A percentile compares a stretch with the other conserved stretches of the same genome.
Evolutionary conservation across 108 stramenopile species (phyloP).

Genomic region (Phaeodactylum tricornutum): DNA sequence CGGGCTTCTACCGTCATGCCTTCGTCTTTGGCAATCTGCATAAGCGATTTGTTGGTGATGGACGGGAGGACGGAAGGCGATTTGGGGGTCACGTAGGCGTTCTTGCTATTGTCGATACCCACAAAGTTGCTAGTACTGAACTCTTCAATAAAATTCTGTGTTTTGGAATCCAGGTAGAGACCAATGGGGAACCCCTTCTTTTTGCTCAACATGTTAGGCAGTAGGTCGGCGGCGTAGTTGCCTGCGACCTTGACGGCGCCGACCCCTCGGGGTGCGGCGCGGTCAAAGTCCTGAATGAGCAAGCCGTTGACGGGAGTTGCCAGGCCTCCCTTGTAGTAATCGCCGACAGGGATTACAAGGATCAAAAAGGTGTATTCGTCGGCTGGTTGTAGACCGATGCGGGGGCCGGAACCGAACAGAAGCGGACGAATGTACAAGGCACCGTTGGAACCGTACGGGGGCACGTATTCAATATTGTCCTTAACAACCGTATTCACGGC

Average conservation of each 20-base stretch:
- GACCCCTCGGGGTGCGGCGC: conserved; percentile 95
- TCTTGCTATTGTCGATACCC: conserved; percentile 74
- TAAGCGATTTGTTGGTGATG: conserved; percentile 96
- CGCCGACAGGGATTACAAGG: conserved; percentile 92
- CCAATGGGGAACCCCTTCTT: conserved; percentile 95
- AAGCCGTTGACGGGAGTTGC: conserved; percentile 80
- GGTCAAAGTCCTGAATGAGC: conserved; percentile 91
- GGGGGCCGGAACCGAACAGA: conserved; percentile 89
- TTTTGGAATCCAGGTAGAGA: conserved; percentile 92
- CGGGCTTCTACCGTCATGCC: conserved; percentile 86
- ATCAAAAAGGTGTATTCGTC: conserved; percentile 95
- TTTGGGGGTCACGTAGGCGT: conserved; percentile 85
- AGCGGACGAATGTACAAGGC: conserved; percentile 95
- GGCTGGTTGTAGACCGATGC: conserved; percentile 94
- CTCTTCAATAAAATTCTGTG: conserved; percentile 88
- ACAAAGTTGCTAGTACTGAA: conserved; percentile 98
- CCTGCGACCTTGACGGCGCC: conserved; percentile 96
- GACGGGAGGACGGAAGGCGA: conserved; percentile 85
- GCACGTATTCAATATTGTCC: conserved; percentile 95
- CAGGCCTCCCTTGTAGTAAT: conserved; percentile 97
- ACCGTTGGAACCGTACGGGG: conserved; percentile 91
- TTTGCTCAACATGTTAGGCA: conserved; percentile 93
- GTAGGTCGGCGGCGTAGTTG: conserved; percentile 96
- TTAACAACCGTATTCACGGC: conserved; percentile 78
- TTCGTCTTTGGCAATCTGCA: conserved; percentile 84